Base-by-base conservation (phyloP, 2,329 filamentous ascomycete genomes). In the Neofusicoccum ribis region DNA sequence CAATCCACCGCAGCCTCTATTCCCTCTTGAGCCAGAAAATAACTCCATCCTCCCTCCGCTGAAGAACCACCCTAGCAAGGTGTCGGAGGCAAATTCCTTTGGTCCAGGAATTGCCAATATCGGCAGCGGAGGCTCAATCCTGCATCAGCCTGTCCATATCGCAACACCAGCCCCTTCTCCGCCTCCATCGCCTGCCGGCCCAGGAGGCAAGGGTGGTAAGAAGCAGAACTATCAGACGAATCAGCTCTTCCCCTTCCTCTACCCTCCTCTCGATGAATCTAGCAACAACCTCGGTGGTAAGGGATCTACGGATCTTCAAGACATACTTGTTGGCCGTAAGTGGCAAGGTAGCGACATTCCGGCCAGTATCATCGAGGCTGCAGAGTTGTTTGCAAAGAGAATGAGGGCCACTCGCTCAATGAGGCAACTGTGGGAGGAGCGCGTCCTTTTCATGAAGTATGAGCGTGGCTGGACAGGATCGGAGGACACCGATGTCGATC, bases 221-320 rank as follows among this genome's bases (percentile, higher is more conserved):
- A 99, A 99, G 75, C 95, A 99, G 73, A 99, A 98, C 71, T 99
- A 99, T 72, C 95, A 99, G 77, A 99, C 95, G 0, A 99, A 99
- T 73, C 95, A 99, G 72, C 95, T 97, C 74, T 98, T 99, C 69
- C 95, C 95, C 0, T 98, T 99, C 74, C 88, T 99, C 80, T 99
- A 99, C 71, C 95, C 95, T 1, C 95, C 95, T 1, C 82, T 97
- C 17, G 94, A 97, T 77, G 89, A 89, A 67, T 89, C 88, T 27
- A 97, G 93, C 78, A 97, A 96, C 74, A 91, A 90, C 70, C 89
- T 94, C 43, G 94, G 95, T 59, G 94, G 94, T 0, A 97, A 96
- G 74, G 93, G 93, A 12, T 86, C 85, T 20, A 91, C 93, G 5
- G 91, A 91, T 47, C 79, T 93, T 50, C 92, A 97, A 74, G 91